Percentiles rank a stretch among this genome's conserved stretches.
These are phyloP conservation scores for Halophytophthora batemanensis DNA, from an alignment of 352 stramenopile genomes.

Conservation along the genomic window DNA sequence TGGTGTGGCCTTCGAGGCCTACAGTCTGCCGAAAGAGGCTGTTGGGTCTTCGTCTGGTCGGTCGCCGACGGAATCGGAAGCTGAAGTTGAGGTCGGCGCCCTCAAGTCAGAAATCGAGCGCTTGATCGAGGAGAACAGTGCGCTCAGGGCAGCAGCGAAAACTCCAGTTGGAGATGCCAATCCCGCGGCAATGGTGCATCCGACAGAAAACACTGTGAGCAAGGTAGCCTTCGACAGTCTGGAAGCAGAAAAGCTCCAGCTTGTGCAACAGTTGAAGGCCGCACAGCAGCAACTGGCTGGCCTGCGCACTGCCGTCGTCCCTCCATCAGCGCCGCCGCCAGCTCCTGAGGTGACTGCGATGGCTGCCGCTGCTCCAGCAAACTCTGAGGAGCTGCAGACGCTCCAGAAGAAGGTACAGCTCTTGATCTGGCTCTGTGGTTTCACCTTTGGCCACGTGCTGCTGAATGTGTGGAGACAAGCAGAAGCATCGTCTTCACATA, in stretches of 20 bases:
- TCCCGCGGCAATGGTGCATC: background rate
- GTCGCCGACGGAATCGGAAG: conserved; percentile 35
- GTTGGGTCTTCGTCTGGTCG: conserved; percentile 6
- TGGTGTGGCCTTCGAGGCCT: conserved; percentile 22
- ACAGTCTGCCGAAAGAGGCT: conserved; percentile 12
- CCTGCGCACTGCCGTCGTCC: conserved; percentile 10
- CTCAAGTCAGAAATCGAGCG: conserved; percentile 78
- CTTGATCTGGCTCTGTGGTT: background rate
- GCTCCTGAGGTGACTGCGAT: conserved; percentile 7
- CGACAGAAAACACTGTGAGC: conserved; percentile 15
- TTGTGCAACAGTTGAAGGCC: conserved; percentile 61
- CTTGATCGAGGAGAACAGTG: conserved; percentile 67
- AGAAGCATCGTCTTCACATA: too few relatives aligned
- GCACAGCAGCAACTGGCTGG: conserved; percentile 50
- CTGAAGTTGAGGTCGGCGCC: conserved; percentile 50
- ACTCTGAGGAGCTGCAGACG: conserved; percentile 37
- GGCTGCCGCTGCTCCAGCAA: conserved; percentile 6
- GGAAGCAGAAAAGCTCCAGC: conserved; percentile 48
- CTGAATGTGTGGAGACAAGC: too few relatives aligned
- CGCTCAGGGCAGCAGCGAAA: conserved; percentile 27
- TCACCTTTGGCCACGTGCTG: background rate
- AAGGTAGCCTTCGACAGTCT: conserved; percentile 47
- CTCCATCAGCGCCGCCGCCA: conserved; percentile 14
- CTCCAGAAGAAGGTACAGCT: conserved; percentile 60
- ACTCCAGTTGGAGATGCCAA: conserved; percentile 8